These are phyloP conservation scores for Schoenoplectus tabernaemontani DNA, from an alignment of 202 grass and related monocot genomes.

Conservation along the genomic window DNA sequence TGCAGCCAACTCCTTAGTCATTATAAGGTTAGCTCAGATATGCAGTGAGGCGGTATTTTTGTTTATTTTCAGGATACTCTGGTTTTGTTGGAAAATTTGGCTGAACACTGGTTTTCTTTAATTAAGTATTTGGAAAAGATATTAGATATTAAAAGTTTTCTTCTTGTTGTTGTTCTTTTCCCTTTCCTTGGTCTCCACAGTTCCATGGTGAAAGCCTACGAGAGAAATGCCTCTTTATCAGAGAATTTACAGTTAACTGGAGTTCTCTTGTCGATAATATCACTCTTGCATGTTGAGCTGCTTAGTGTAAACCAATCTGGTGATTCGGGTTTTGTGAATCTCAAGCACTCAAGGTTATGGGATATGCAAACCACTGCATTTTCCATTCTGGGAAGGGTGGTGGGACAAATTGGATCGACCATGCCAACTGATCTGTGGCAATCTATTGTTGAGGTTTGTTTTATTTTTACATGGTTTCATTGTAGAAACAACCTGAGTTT, in stretches of 20 bases:
- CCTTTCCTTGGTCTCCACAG: slow-evolving; percentile 30
- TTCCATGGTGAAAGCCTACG: slow-evolving; percentile 44
- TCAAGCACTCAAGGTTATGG: slow-evolving; percentile 43
- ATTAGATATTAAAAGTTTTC: slow-evolving; percentile 13
- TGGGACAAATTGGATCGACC: slow-evolving; percentile 48
- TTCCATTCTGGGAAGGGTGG: slow-evolving; percentile 60
- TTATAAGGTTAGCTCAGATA: slow-evolving; percentile 61
- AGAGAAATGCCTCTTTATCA: slow-evolving; percentile 46
- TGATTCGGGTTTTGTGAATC: slow-evolving; percentile 34
- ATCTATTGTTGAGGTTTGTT: slow-evolving; percentile 58
- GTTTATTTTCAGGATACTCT: slow-evolving; percentile 9
- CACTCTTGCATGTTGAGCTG: slow-evolving; percentile 62
- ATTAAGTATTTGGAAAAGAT: not conserved
- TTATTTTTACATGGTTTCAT: not conserved
- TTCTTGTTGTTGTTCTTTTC: slow-evolving; percentile 26
- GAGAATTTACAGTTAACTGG: slow-evolving; percentile 43
- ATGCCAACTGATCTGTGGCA: slow-evolving; percentile 61
- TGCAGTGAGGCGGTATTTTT: slow-evolving; percentile 14
- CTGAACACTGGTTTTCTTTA: slow-evolving; percentile 3
- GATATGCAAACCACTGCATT: slow-evolving; percentile 76
- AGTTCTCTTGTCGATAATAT: slow-evolving; percentile 53
- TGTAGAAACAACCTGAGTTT: not conserved
- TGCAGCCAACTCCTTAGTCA: slow-evolving; percentile 46
- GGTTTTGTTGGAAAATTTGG: slow-evolving; percentile 16
- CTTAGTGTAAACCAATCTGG: slow-evolving; percentile 38